Evolutionary conservation across 441 rosid genomes (phyloP), one percentile per base, ranked within the genome.

Genomic region (Erysimum pusillum): DNA sequence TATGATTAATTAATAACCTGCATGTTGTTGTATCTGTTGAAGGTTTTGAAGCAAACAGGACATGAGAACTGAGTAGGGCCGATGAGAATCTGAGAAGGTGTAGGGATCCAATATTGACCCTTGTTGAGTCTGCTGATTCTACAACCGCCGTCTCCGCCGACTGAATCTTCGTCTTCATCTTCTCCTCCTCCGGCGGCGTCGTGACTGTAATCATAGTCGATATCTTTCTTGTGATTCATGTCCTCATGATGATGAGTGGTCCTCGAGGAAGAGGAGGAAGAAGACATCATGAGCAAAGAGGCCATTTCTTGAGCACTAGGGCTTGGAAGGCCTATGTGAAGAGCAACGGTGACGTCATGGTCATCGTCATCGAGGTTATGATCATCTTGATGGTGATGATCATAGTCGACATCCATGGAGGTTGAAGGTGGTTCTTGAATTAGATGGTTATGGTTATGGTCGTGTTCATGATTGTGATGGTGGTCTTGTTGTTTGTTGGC

Each of bases 31-130:
- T 94, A 94, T 86, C 98, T 85, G 56, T 92, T 94, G 93, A 94
- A 94, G 80, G 94, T 89, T 84, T 92, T 94, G 90, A 82, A 91
- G 85, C 98, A 94, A 79, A 94, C 90, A 85, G 98, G 98, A 86
- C 98, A 94, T 44, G 98, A 92, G 81, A 94, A 94, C 85, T 94
- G 98, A 2, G 98, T 92, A 76, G 98, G 98, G 22, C 98, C 98
- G 78, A 92, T 89, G 59, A 94, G 90, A 83, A 94, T 94, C 88
- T 94, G 98, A 72, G 98, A 87, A 80, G 98, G 96, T 13, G 97
- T 94, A 61, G 98, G 98, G 83, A 94, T 94, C 98, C 98, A 94
- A 52, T 94, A 92, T 79, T 94, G 97, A 71, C 98, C 97, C 86
- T 91, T 94, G 71, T 88, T 89, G 74, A 91, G 90, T 83, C 91